These are phyloP conservation scores for Euphorbia schlechtendalii DNA, from an alignment of 441 rosid species.

Conservation along the genomic window DNA sequence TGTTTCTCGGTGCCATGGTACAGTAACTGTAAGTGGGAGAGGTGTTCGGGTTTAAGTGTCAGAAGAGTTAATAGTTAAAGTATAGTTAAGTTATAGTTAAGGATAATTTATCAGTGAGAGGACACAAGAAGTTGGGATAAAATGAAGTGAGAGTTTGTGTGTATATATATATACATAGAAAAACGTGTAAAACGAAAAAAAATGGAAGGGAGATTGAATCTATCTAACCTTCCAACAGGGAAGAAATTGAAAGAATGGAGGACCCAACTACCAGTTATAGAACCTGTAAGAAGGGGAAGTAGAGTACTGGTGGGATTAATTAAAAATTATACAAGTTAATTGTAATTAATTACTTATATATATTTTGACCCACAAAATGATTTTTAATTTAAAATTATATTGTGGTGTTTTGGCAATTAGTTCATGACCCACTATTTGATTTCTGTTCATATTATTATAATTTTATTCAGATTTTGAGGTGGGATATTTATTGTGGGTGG, in stretches of 20 bases:
- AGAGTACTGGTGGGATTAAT: background rate
- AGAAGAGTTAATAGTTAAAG: background rate
- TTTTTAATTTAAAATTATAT: too few relatives aligned
- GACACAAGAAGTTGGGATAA: too few relatives aligned
- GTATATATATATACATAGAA: background rate
- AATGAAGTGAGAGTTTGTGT: background rate
- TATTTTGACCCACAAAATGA: too few relatives aligned
- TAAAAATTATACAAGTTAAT: too few relatives aligned
- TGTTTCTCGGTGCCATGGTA: conserved; percentile 40
- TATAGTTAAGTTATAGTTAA: background rate
- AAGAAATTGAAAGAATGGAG: background rate
- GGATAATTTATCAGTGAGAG: background rate
- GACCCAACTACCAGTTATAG: conserved; percentile 27
- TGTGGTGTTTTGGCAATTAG: too few relatives aligned
- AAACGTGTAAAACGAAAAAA: background rate
- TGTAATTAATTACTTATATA: too few relatives aligned
- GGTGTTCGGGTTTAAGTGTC: too few relatives aligned
- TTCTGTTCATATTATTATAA: too few relatives aligned
- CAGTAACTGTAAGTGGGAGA: too few relatives aligned
- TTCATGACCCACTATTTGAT: too few relatives aligned
- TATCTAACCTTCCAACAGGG: conserved; percentile 25
- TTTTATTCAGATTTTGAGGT: too few relatives aligned
- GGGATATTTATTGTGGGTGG: too few relatives aligned
- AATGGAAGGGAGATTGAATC: conserved; percentile 2
- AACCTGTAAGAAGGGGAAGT: conserved; percentile 7